These are phyloP conservation scores for Floccularia luteovirens DNA, from an alignment of 768 basidiomycete genomes.

Conservation along the genomic window DNA sequence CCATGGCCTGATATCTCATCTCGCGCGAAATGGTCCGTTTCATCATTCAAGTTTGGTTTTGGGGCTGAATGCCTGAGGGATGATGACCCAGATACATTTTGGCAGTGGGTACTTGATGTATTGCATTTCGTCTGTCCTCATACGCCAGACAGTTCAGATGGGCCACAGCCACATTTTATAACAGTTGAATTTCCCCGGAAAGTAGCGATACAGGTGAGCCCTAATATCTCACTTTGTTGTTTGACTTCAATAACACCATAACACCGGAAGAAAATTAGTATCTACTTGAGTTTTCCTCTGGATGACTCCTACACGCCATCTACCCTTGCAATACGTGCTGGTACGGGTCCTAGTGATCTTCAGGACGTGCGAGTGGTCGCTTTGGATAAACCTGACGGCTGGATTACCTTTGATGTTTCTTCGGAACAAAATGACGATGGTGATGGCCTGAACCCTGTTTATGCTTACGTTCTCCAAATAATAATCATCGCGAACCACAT, in stretches of 20 bases:
- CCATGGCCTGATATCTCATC: slow-evolving; percentile 82
- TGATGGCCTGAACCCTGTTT: slow-evolving; percentile 79
- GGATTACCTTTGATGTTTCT: slow-evolving; percentile 84
- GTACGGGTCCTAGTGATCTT: slow-evolving; percentile 85
- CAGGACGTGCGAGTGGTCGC: slow-evolving; percentile 86
- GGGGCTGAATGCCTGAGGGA: slow-evolving; percentile 90
- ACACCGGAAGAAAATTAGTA: slow-evolving; percentile 67
- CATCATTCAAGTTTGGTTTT: slow-evolving; percentile 94
- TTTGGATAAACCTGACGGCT: slow-evolving; percentile 88
- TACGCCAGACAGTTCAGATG: slow-evolving; percentile 62
- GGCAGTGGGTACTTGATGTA: slow-evolving; percentile 69
- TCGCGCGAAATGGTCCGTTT: slow-evolving; percentile 92
- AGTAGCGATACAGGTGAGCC: slow-evolving; percentile 72
- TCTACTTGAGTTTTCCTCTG: slow-evolving; percentile 69
- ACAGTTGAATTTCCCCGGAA: slow-evolving; percentile 90
- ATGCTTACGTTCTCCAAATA: slow-evolving; percentile 86
- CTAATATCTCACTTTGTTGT: not conserved
- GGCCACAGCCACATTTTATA: slow-evolving; percentile 95
- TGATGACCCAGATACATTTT: slow-evolving; percentile 86
- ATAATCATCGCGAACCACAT: slow-evolving; percentile 91
- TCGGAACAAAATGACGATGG: slow-evolving; percentile 75
- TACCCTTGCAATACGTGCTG: slow-evolving; percentile 83
- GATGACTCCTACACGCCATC: slow-evolving; percentile 99
- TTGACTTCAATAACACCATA: not conserved
- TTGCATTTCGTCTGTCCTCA: not conserved